Evolutionary conservation across 768 basidiomycete species (phyloP).

Genomic region (Cystoderma amianthinum): DNA sequence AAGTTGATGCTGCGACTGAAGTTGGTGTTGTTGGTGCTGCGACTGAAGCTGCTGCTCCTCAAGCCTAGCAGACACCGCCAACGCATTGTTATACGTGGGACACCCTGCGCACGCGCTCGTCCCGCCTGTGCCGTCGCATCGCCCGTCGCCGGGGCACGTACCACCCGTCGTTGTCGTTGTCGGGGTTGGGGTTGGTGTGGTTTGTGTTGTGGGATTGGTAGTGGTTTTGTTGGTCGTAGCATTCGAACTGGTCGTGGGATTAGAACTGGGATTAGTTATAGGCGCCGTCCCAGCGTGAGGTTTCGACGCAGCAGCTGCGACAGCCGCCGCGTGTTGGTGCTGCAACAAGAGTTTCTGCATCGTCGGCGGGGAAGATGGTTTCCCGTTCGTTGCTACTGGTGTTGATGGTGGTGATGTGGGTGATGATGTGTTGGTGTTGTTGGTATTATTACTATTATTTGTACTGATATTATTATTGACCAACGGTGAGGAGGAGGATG

Average conservation of each 20-base stretch:
- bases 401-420: neutral
- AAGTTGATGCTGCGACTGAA: neutral
- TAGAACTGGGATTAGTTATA: too few species aligned
- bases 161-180: slow-evolving; percentile 28
- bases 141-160: slow-evolving; percentile 97
- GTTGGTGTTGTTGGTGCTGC: slow-evolving; percentile 5
- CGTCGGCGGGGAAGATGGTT: slow-evolving; percentile 1
- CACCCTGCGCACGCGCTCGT: slow-evolving; percentile 91
- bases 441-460: too few species aligned
- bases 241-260: too few species aligned
- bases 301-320: slow-evolving; percentile 6
- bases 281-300: slow-evolving; percentile 1
- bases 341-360: slow-evolving; percentile 9
- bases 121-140: slow-evolving; percentile 97
- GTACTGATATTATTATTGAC: too few species aligned
- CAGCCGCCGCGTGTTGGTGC: slow-evolving; percentile 6
- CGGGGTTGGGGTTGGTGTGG: slow-evolving; percentile 11
- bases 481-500: too few species aligned
- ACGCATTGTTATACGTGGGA: slow-evolving; percentile 91
- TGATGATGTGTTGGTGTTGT: neutral
- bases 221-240: too few species aligned
- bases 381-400: neutral
- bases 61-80: slow-evolving; percentile 34
- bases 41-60: slow-evolving; percentile 21
- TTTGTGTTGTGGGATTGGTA: too few species aligned